Evolutionary conservation across 2,329 filamentous ascomycete genomes (phyloP), one percentile per base, ranked within the genome.

Genomic region (Diplodia scrobiculata): DNA sequence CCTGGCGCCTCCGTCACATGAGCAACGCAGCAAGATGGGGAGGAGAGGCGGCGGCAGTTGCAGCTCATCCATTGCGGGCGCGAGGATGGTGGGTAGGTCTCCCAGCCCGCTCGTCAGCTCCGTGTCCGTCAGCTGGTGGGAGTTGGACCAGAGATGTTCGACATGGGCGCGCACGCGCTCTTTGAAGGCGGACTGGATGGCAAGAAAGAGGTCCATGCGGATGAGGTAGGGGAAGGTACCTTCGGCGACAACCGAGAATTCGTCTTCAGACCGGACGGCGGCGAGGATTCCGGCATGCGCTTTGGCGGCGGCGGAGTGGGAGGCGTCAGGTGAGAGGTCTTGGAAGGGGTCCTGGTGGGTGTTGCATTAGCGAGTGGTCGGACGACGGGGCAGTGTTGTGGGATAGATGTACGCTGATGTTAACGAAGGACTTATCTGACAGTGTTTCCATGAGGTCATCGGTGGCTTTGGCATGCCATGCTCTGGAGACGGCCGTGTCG

Each of bases 141-240:
- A 41, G 34, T 45, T 14, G n/a, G 47, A 32, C 53, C 54, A 60
- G 19, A 66, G 45, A 34, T 60, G 14, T 1, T 41, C 17, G 29
- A 34, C 64, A 25, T 66, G 64, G 14, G 45, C 27, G 25, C 36
- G 29, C 27, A 52, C 19, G 45, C 29, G 41, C 3, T 45, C 32
- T 6, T n/a, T 45, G 32, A 60, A 58, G 48, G 38, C 29, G 32
- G 27, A 14, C 32, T 51, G 64, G 36, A 60, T 66, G 53, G 34
- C 32, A 7, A 14, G 41, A 29, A 59, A 66, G 45, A 60, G 47
- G 13, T 52, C 36, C 45, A 32, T 14, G 47, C 25, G 45, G 34
- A 66, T 66, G 34, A 66, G 54, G 53, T 60, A 66, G 3, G 64
- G 64, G 27, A 66, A 66, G 29, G 41, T 32, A 11, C 64, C 64